These are phyloP conservation scores for Adenanthera pavonina DNA, from an alignment of 306 rosid species.

Conservation along the genomic window DNA sequence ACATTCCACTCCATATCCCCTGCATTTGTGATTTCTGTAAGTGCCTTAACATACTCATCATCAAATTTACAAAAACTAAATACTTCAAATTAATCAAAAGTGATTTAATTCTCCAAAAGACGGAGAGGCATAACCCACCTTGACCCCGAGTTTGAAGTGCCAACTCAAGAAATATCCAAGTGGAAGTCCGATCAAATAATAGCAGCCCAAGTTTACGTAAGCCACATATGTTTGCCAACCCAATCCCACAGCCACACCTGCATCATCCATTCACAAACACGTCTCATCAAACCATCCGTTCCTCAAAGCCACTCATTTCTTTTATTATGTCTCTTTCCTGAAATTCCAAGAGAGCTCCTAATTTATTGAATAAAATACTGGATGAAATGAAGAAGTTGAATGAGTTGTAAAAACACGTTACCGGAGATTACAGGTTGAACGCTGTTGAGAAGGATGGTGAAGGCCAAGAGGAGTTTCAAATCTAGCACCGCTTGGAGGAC, in stretches of 20 bases:
- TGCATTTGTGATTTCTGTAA: not conserved
- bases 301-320: not conserved
- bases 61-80: not conserved
- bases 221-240: conserved; percentile 50
- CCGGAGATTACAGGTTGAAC: conserved; percentile 49
- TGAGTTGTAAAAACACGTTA: not conserved
- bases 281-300: not conserved
- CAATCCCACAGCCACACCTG: conserved; percentile 49
- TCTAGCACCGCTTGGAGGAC: conserved; percentile 5
- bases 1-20: not conserved
- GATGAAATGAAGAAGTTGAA: not conserved
- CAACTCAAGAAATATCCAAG: conserved; percentile 20
- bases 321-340: too few species aligned
- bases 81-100: not conserved
- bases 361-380: too few species aligned
- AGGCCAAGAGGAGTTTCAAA: conserved; percentile 39
- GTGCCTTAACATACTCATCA: not conserved
- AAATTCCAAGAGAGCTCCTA: not conserved
- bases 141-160: conserved; percentile 20
- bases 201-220: conserved; percentile 45
- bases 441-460: conserved; percentile 34
- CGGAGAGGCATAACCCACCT: not conserved
- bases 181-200: conserved; percentile 38
- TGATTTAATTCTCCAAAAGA: too few species aligned
- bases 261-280: not conserved